Evolutionary conservation across 495 filamentous ascomycete genomes (phyloP).

Genomic region (Penicillium longicatenatum): DNA sequence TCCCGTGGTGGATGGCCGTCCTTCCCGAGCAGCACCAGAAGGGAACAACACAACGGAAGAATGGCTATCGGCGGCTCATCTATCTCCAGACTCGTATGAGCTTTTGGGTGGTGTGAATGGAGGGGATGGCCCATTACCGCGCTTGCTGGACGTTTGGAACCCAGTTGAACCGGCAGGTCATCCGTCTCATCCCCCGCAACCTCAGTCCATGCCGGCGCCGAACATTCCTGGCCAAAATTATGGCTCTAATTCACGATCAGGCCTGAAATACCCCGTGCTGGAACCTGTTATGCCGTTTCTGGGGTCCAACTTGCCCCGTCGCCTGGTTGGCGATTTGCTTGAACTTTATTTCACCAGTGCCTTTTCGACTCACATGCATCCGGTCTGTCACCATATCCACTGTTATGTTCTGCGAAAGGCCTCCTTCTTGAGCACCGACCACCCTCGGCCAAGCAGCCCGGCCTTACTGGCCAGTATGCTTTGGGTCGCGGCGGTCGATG

Average conservation of each 20-base stretch:
- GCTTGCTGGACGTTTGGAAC: conserved; percentile 43
- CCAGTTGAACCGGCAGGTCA: conserved; percentile 32
- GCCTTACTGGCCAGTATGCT: conserved; percentile 91
- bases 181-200: conserved; percentile 9
- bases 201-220: conserved; percentile 13
- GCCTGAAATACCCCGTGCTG: conserved; percentile 81
- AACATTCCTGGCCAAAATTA: conserved; percentile 19
- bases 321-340: conserved; percentile 81
- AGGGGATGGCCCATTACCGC: conserved; percentile 34
- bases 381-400: conserved; percentile 87
- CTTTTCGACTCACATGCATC: conserved; percentile 82
- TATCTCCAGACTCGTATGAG: conserved; percentile 44
- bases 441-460: conserved; percentile 80
- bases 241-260: conserved; percentile 13
- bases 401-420: conserved; percentile 89
- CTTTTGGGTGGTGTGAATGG: conserved; percentile 29
- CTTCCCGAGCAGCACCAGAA: conserved; percentile 17
- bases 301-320: conserved; percentile 69
- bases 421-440: conserved; percentile 79
- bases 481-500: conserved; percentile 91
- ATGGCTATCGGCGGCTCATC: conserved; percentile 43
- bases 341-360: conserved; percentile 88
- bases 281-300: conserved; percentile 79
- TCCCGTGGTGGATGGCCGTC: conserved; percentile 25
- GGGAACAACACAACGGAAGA: conserved; percentile 39